These are phyloP conservation scores for Pulveroboletus ravenelii DNA, from an alignment of 768 basidiomycete genomes.

Conservation along the genomic window DNA sequence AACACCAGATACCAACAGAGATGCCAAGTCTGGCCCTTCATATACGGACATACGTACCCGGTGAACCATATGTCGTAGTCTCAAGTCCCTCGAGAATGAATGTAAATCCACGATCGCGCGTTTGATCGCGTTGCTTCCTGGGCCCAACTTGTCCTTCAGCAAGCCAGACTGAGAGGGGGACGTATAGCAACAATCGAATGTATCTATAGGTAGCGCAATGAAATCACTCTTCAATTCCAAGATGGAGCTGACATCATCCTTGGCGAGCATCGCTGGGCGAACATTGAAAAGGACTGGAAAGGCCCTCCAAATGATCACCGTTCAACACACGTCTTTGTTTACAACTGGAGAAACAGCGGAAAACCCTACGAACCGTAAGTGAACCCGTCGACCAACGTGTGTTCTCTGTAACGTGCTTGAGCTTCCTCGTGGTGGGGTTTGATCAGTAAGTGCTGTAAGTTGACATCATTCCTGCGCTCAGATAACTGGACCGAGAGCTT, in stretches of 20 bases:
- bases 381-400: background rate
- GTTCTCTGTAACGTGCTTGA: background rate
- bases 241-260: constrained; percentile 23
- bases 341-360: constrained; percentile 30
- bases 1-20: too few species aligned
- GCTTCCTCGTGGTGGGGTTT: background rate
- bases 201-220: constrained; percentile 19
- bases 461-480: constrained; percentile 5
- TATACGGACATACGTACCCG: too few species aligned
- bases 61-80: too few species aligned
- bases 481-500: constrained; percentile 27
- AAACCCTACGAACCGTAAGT: constrained; percentile 30
- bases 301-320: constrained; percentile 4
- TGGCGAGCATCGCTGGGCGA: constrained; percentile 24
- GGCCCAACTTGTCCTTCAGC: too few species aligned
- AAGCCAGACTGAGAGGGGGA: too few species aligned
- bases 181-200: too few species aligned
- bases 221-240: constrained; percentile 28
- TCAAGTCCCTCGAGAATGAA: too few species aligned
- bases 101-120: too few species aligned
- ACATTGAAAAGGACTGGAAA: background rate
- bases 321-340: constrained; percentile 24
- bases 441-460: background rate
- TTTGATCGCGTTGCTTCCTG: too few species aligned
- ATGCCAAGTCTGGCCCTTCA: too few species aligned